Evolutionary conservation across 257 asterid genomes (phyloP), one percentile per base, ranked within the genome.

Genomic region (Sherardia arvensis): DNA sequence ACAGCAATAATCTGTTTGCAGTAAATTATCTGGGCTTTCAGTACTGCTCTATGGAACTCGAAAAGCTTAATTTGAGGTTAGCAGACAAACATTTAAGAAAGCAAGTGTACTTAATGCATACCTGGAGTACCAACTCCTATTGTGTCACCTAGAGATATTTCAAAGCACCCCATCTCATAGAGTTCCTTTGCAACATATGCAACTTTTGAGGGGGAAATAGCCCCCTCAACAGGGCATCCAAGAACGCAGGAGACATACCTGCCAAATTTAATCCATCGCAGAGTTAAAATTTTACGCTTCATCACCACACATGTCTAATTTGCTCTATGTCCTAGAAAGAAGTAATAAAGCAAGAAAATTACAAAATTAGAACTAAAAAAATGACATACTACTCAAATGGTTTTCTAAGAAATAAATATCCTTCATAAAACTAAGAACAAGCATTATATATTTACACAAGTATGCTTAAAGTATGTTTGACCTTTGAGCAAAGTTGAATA

Each of bases 81-180:
- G 26, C 34, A n/a, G n/a, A n/a, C n/a, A n/a, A n/a, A 59, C 48
- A 15, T 17, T 36, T 22, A 22, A 30, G 9, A 36, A 53, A 7
- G 1, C 17, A 20, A 51, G 36, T 7, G 23, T 58, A 58, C 22
- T 10, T 29, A 28, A 26, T 8, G 38, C 33, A 56, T 81, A 88
- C 98, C 94, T 30, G 96, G 95, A 70, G 95, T 91, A 51, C 87
- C 98, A 59, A 84, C 84, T 70, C 96, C 96, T n/a, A 81, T 77
- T 56, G 98, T 88, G 78, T 91, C 96, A 33, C 88, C 98, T 55
- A 91, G 94, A 33, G 96, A 91, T 68, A 91, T 88, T 78, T 91
- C 96, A 48, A 83, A 88, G 76, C 98, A 91, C 57, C 96, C 98
- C 96, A 86, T 88, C 65, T 91, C 84, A 58, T 88, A 91, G 74